phyloP scores from a whole-genome alignment of 768 basidiomycete species.

The Lactarius evosmus region DNA sequence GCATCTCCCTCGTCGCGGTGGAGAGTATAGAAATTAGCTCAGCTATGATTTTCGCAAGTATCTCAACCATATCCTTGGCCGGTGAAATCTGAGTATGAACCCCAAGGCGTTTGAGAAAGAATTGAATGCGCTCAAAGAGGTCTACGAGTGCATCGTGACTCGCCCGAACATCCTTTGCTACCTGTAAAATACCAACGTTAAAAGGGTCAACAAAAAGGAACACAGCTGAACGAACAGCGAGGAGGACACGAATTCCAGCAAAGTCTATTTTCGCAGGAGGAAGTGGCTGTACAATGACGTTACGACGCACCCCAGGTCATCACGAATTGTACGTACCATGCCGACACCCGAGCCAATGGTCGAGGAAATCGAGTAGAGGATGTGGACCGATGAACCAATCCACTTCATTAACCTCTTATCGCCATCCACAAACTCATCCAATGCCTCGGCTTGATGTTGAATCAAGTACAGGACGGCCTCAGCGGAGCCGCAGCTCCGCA shows the following conservation, averaged over 20 bases:
- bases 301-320: neutral
- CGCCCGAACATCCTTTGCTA: neutral
- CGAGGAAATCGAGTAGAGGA: neutral
- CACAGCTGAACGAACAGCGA: neutral
- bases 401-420: neutral
- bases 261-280: neutral
- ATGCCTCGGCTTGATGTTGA: neutral
- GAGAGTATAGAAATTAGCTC: neutral
- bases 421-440: neutral
- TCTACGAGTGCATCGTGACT: neutral
- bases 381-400: neutral
- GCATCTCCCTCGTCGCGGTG: neutral
- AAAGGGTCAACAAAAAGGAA: neutral
- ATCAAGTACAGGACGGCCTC: neutral
- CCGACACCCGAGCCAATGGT: neutral
- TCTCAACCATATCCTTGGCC: neutral
- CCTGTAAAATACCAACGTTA: neutral
- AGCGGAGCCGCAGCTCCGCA: neutral
- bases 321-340: neutral
- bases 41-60: neutral
- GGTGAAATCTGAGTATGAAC: neutral
- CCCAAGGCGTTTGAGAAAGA: neutral
- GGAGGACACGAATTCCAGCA: neutral
- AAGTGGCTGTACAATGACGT: neutral
- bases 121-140: neutral